Conservation (phyloP, 2,329 filamentous ascomycete genomes). For the Parafenestella ontariensis region DNA sequence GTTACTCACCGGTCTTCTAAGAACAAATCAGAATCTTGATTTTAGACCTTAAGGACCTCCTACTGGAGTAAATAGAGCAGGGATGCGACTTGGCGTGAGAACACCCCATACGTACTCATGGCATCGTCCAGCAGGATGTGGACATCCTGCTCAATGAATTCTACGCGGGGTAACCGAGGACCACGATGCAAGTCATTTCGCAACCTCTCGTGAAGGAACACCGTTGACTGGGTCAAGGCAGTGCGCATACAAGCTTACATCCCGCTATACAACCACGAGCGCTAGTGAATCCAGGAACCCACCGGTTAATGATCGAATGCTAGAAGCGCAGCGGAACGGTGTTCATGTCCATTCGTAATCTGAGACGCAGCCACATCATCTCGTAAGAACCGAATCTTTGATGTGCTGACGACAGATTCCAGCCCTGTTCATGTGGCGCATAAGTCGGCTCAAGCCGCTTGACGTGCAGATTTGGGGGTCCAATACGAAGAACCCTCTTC, state of each 20-base stretch:
- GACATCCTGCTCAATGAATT: too few relatives aligned
- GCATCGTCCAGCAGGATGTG: too few relatives aligned
- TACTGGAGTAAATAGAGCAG: too few relatives aligned
- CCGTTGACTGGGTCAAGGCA: not conserved
- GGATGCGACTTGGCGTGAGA: too few relatives aligned
- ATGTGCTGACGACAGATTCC: not conserved
- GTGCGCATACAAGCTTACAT: too few relatives aligned
- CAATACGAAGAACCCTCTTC: not conserved
- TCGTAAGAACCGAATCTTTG: not conserved
- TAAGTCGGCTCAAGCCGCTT: conserved; percentile 22
- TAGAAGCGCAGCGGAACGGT: not conserved
- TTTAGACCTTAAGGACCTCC: too few relatives aligned
- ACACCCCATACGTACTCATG: too few relatives aligned
- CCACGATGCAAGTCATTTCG: too few relatives aligned
- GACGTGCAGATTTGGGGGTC: conserved; percentile 12
- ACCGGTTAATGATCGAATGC: conserved; percentile 17
- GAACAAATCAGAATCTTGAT: too few relatives aligned
- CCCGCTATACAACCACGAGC: not conserved
- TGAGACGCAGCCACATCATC: not conserved
- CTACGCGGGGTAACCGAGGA: too few relatives aligned
- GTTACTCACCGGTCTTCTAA: too few relatives aligned
- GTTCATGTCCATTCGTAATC: not conserved
- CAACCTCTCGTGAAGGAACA: too few relatives aligned
- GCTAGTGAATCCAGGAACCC: conserved; percentile 16
- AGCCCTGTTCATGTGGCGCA: conserved; percentile 17